Percentiles rank a stretch among this genome's conserved stretches.
Evolutionary conservation across 2,329 filamentous ascomycete genomes (phyloP).

Genomic region (Colletotrichum trifolii): DNA sequence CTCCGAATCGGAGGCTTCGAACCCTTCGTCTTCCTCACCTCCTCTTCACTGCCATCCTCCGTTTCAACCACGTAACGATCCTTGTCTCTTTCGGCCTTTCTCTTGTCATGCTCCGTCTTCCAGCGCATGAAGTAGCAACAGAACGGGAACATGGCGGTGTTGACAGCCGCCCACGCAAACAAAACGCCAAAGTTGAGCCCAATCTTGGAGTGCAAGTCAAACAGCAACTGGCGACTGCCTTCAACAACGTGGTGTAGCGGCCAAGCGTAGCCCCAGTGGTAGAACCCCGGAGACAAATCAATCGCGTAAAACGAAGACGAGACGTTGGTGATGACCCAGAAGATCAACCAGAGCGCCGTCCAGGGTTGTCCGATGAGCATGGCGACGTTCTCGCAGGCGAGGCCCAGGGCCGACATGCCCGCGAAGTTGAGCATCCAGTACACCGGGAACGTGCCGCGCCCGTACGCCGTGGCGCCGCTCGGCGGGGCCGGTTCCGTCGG

Average conservation of each 20-base stretch:
- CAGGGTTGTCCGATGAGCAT: slow-evolving; percentile 72
- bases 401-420: slow-evolving; percentile 71
- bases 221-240: slow-evolving; percentile 68
- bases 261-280: slow-evolving; percentile 72
- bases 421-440: slow-evolving; percentile 74
- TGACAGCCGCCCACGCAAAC: slow-evolving; percentile 66
- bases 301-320: slow-evolving; percentile 69
- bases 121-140: slow-evolving; percentile 56
- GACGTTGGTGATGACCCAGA: slow-evolving; percentile 76
- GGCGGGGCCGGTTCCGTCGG: slow-evolving; percentile 53
- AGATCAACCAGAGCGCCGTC: slow-evolving; percentile 71
- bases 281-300: slow-evolving; percentile 68
- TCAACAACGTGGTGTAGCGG: slow-evolving; percentile 72
- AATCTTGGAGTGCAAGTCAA: slow-evolving; percentile 67
- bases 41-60: slow-evolving; percentile 40
- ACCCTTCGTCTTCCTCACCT: slow-evolving; percentile 43
- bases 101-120: slow-evolving; percentile 48
- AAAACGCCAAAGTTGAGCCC: slow-evolving; percentile 71
- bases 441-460: slow-evolving; percentile 67
- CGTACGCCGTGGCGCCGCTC: slow-evolving; percentile 64
- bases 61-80: slow-evolving; percentile 43
- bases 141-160: slow-evolving; percentile 64
- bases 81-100: slow-evolving; percentile 40
- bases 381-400: slow-evolving; percentile 73
- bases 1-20: slow-evolving; percentile 43